Percentiles rank a stretch among this genome's conserved stretches.
These are phyloP conservation scores for Rhizopus delemar DNA, from an alignment of 371 early-diverging fungal species.

Conservation along the genomic window DNA sequence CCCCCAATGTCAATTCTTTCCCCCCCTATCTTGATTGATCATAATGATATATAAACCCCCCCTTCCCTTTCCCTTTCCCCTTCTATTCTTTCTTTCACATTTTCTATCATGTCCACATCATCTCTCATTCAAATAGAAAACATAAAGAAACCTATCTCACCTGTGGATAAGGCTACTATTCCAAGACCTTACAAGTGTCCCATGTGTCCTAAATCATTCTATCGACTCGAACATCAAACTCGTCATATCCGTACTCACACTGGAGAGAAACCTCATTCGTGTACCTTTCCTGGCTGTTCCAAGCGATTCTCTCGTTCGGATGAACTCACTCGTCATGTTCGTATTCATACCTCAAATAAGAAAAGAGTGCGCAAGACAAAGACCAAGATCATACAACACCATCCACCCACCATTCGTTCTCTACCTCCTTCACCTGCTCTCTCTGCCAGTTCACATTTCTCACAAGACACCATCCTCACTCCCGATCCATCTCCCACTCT, in stretches of 20 bases:
- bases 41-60: no score
- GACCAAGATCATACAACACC: slow-evolving; percentile 8
- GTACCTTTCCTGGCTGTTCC: slow-evolving; percentile 77
- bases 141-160: slow-evolving; percentile 33
- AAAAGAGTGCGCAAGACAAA: slow-evolving; percentile 30
- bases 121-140: slow-evolving; percentile 4
- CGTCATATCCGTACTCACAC: slow-evolving; percentile 92
- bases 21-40: no score
- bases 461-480: slow-evolving; percentile 41
- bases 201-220: slow-evolving; percentile 69
- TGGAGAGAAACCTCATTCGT: slow-evolving; percentile 88
- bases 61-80: no score
- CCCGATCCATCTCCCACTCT: slow-evolving; percentile 46
- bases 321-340: slow-evolving; percentile 84
- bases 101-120: slow-evolving; percentile 4
- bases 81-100: not conserved
- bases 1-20: no score
- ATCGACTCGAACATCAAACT: slow-evolving; percentile 79
- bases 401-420: slow-evolving; percentile 21
- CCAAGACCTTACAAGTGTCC: slow-evolving; percentile 71
- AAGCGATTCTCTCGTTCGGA: slow-evolving; percentile 90
- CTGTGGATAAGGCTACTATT: slow-evolving; percentile 40
- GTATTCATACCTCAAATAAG: slow-evolving; percentile 64
- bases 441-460: slow-evolving; percentile 32
- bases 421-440: slow-evolving; percentile 44